Conservation (phyloP, 345 rosid species). For the Lumnitzera littorea region DNA sequence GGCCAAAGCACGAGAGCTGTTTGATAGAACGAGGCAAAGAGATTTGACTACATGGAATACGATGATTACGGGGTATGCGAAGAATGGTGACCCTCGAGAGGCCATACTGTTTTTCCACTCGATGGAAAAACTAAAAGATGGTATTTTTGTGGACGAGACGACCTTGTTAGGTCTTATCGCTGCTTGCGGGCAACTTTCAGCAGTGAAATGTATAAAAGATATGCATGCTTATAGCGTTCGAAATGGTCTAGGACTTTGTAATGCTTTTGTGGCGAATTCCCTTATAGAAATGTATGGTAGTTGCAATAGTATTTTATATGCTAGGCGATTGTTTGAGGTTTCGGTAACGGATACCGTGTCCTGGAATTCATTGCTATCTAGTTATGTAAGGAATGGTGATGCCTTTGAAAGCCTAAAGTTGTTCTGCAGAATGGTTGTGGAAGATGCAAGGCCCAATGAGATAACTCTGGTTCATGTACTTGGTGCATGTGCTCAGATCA, state of each 20-base stretch:
- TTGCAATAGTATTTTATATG: constrained; percentile 11
- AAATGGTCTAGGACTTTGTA: neutral
- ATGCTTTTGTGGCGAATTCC: constrained; percentile 15
- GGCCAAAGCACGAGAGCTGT: constrained; percentile 8
- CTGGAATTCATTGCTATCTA: constrained; percentile 23
- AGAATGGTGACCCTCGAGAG: constrained; percentile 9
- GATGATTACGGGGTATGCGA: constrained; percentile 15
- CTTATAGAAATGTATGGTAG: constrained; percentile 19
- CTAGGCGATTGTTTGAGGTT: constrained; percentile 18
- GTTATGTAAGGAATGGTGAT: constrained; percentile 14
- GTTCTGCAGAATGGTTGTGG: constrained; percentile 20
- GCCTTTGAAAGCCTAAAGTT: constrained; percentile 20
- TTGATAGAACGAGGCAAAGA: constrained; percentile 21
- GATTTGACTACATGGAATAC: constrained; percentile 24
- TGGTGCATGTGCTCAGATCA: constrained; percentile 19
- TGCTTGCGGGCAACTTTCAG: constrained; percentile 10
- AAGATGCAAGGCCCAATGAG: constrained; percentile 16
- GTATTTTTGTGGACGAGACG: constrained; percentile 8
- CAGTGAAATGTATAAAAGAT: constrained; percentile 12
- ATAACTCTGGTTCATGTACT: constrained; percentile 17
- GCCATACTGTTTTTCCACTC: constrained; percentile 5
- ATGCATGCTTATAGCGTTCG: constrained; percentile 15
- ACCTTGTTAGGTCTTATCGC: constrained; percentile 16
- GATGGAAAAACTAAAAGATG: constrained; percentile 8
- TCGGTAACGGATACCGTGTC: constrained; percentile 11